Evolutionary conservation across 495 filamentous ascomycete genomes (phyloP), one percentile per base, ranked within the genome.

Genomic region (Neohortaea acidophila): DNA sequence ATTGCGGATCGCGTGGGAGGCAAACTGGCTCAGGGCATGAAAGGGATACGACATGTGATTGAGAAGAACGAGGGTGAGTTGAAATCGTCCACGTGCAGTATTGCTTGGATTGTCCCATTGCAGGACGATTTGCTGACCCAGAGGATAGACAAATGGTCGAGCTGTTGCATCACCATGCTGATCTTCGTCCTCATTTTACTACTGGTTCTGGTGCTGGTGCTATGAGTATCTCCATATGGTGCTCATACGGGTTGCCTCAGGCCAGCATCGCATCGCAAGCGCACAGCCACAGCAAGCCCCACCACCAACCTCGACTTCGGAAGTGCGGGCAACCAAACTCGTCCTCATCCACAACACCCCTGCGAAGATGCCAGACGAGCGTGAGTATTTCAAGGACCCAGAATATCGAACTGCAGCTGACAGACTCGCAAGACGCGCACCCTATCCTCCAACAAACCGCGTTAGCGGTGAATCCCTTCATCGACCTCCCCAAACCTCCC

Each of bases 381-480:
- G 48, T 51, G 33, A 23, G 47, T 40, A 8, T 20, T n/a, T 6
- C 32, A 29, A 2, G 8, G 6, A 4, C 12, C 12, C 25, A 20
- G 13, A 1, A 10, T 22, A 3, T 12, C 8, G 5, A 13, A 35
- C 20, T 9, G 2, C 23, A 26, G 13, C 32, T 38, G 18, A 38
- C 12, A n/a, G 7, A 4, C 5, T 39, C 22, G 17, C 5, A 48
- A 89, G 82, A 72, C 41, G 73, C 81, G 3, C 85, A 94, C 60
- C 81, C 80, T 15, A 73, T 93, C 44, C 80, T 96, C 31, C 81
- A 82, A 44, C 89, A 97, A 60, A 72, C 94, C 36, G 82, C 86
- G 36, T 69, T 96, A 35, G 87, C 83, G 43, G 84, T 94, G 38
- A 94, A 86, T 21, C 89, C 89, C 18, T 94, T 93, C 66, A 75